These are phyloP conservation scores for Aspergillus ellipticus DNA, from an alignment of 495 filamentous ascomycete species.

Conservation along the genomic window DNA sequence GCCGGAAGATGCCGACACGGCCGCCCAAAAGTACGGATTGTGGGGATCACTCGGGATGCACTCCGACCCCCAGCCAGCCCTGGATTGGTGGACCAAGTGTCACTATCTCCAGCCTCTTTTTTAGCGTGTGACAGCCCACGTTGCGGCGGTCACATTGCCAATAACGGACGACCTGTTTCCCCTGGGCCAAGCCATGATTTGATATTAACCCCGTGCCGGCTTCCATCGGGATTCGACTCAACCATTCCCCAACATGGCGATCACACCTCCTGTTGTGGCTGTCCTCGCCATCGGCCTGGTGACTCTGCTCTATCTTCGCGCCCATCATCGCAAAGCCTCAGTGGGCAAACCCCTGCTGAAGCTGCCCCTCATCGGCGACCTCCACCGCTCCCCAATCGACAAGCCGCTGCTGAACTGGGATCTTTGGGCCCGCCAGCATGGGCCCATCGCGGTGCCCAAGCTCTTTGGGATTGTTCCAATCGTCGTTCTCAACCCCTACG, in stretches of 20 bases:
- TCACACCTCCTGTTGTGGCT: neutral
- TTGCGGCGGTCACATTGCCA: too few species aligned
- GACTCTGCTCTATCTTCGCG: conserved; percentile 6
- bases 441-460: conserved; percentile 22
- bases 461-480: conserved; percentile 30
- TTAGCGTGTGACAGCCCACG: too few species aligned
- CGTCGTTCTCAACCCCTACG: conserved; percentile 25
- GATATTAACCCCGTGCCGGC: neutral
- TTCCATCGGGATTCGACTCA: too few species aligned
- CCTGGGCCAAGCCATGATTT: neutral
- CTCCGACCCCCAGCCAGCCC: too few species aligned
- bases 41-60: too few species aligned
- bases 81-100: too few species aligned
- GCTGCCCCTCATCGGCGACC: conserved; percentile 28
- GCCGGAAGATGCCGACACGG: too few species aligned
- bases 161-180: too few species aligned
- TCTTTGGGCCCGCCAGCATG: conserved; percentile 22
- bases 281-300: conserved; percentile 4
- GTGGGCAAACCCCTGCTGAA: conserved; percentile 15
- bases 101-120: too few species aligned
- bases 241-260: neutral
- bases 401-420: conserved; percentile 27
- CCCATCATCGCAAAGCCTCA: neutral
- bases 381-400: conserved; percentile 25
- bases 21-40: too few species aligned